Base-by-base conservation (phyloP, 345 rosid species). In the Zanthoxylum bungeanum region DNA sequence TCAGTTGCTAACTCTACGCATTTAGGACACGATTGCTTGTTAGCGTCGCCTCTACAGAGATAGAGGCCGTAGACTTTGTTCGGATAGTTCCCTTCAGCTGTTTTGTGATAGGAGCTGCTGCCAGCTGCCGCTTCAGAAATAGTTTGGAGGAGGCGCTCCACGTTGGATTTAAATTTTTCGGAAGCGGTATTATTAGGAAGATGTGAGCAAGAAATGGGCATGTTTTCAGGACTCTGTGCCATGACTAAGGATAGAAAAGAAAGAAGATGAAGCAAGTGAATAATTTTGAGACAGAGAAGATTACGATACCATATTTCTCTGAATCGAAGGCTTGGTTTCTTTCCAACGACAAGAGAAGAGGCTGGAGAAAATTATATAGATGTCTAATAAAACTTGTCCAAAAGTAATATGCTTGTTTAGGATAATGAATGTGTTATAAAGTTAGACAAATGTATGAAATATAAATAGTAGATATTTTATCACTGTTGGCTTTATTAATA, bases 31-130 rank as follows among this genome's bases (percentile, higher is more conserved):
- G 7, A 21, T 2, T 42, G 19, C 5, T 56, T 2, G 16, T 53
- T 24, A 0, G 10, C 9, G 21, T 71, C 75, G 0, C 66, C 77
- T 9, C 60, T 59, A 34, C 78, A 66, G 6, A 64, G 75, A 66
- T 58, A 74, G 63, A 70, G 69, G 1, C 76, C 76, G 24, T 74
- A 66, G 8, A 75, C 73, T 46, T 27, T 33, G 37, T 74, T 28
- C 1, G 55, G 71, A 33, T 49, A 8, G 5, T 17, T 60, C 3
- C 74, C 81, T 19, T 63, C 62, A 0, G 70, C 51, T 0, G 53
- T 44, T 9, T 36, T 27, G 59, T 55, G 14, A 44, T 25, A 44
- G 55, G 39, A 17, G 12, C 0, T 9, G n/a, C 14, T n/a, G 40
- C 42, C 42, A 10, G 28, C n/a, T n/a, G n/a, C 42, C 14, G 2